These are phyloP conservation scores for Cruciata laevipes DNA, from an alignment of 257 asterid species.

Conservation along the genomic window DNA sequence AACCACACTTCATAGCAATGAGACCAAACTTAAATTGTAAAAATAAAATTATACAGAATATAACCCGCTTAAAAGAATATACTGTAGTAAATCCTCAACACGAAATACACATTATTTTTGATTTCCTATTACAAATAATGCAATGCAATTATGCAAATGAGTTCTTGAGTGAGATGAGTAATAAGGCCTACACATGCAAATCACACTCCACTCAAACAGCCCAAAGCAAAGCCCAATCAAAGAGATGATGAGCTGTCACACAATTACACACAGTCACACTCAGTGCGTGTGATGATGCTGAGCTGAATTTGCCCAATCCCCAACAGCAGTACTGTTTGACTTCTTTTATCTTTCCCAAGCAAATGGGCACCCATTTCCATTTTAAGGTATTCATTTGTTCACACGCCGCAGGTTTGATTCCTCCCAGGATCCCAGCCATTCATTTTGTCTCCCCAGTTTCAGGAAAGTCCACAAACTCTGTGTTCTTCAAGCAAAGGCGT, in stretches of 20 bases:
- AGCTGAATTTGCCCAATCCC: background rate
- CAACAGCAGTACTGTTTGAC: background rate
- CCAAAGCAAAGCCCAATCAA: background rate
- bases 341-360: background rate
- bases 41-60: no score
- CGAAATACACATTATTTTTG: no score
- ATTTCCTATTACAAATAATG: no score
- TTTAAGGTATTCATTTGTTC: background rate
- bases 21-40: no score
- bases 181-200: no score
- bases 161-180: no score
- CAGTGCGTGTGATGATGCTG: background rate
- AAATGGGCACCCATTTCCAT: constrained; percentile 14
- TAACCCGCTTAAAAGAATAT: no score
- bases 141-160: no score
- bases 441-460: constrained; percentile 25
- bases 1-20: no score
- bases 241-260: background rate
- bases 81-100: no score
- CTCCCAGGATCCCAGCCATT: constrained; percentile 4
- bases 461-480: constrained; percentile 10
- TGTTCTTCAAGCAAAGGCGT: constrained; percentile 7
- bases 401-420: background rate
- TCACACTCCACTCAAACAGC: background rate
- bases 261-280: background rate